phyloP scores from a whole-genome alignment of 2,329 filamentous ascomycete species.

The Paecilomyces variotii region DNA sequence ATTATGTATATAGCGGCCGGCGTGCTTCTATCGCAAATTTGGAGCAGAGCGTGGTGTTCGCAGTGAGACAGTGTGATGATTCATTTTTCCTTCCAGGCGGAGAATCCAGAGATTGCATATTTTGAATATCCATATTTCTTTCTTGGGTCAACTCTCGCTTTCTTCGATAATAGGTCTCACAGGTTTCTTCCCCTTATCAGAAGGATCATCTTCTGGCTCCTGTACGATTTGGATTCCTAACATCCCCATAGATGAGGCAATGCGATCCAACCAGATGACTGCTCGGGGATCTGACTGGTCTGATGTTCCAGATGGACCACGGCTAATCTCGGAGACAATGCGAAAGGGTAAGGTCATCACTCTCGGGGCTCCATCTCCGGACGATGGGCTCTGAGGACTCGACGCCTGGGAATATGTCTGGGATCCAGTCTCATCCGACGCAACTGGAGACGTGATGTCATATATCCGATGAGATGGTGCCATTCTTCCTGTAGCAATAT shows the following conservation, averaged over 20 bases:
- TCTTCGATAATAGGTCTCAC: not conserved
- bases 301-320: slow-evolving; percentile 14
- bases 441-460: slow-evolving; percentile 10
- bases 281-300: slow-evolving; percentile 15
- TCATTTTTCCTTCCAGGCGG: not conserved
- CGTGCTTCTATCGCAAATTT: not conserved
- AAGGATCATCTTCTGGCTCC: not conserved
- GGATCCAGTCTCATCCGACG: not conserved
- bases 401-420: not conserved
- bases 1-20: not conserved
- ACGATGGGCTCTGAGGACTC: not conserved
- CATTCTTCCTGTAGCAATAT: slow-evolving; percentile 1
- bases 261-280: slow-evolving; percentile 22
- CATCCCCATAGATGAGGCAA: slow-evolving; percentile 26
- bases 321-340: slow-evolving; percentile 18
- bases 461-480: not conserved
- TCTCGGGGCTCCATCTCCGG: not conserved
- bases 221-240: slow-evolving; percentile 16
- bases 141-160: not conserved
- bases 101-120: not conserved
- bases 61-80: not conserved
- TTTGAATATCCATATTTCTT: not conserved
- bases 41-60: not conserved
- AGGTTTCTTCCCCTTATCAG: not conserved
- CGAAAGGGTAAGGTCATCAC: slow-evolving; percentile 15